Evolutionary conservation across 2,329 filamentous ascomycete genomes (phyloP).

Genomic region (Acrodontium crateriforme): DNA sequence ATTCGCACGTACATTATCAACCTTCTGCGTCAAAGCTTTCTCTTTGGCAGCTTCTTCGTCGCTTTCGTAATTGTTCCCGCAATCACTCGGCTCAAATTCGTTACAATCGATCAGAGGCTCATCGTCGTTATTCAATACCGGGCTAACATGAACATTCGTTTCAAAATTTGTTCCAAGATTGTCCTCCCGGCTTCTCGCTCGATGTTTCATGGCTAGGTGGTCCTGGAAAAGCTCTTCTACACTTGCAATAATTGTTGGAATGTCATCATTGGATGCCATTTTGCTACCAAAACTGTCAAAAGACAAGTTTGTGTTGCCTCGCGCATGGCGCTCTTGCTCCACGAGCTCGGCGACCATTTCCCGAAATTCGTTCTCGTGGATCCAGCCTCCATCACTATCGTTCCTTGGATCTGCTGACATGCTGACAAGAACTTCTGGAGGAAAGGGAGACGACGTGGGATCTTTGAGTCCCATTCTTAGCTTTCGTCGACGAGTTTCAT

Average conservation of each 20-base stretch:
- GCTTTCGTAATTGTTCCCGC: slow-evolving; percentile 29
- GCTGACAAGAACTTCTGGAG: slow-evolving; percentile 65
- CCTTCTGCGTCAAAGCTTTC: slow-evolving; percentile 18
- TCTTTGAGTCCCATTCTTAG: slow-evolving; percentile 51
- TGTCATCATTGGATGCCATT: slow-evolving; percentile 33
- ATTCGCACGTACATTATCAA: too few species aligned
- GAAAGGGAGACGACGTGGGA: slow-evolving; percentile 61
- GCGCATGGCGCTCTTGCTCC: slow-evolving; percentile 44
- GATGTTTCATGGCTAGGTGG: slow-evolving; percentile 2
- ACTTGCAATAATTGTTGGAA: slow-evolving; percentile 71
- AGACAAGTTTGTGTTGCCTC: slow-evolving; percentile 29
- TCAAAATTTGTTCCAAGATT: neutral
- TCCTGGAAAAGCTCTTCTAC: slow-evolving; percentile 75
- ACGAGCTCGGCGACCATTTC: slow-evolving; percentile 51
- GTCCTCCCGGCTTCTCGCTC: too few species aligned
- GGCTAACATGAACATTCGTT: slow-evolving; percentile 1
- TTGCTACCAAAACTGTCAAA: slow-evolving; percentile 54
- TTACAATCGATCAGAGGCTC: slow-evolving; percentile 53
- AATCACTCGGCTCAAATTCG: too few species aligned
- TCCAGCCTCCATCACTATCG: slow-evolving; percentile 65
- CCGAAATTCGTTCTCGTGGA: slow-evolving; percentile 77
- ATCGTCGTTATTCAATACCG: too few species aligned
- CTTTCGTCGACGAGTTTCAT: slow-evolving; percentile 71
- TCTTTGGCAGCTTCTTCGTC: slow-evolving; percentile 28
- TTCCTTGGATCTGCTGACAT: slow-evolving; percentile 76